phyloP scores from a whole-genome alignment of 106 monocot species.

The Dendrobium nobile region DNA sequence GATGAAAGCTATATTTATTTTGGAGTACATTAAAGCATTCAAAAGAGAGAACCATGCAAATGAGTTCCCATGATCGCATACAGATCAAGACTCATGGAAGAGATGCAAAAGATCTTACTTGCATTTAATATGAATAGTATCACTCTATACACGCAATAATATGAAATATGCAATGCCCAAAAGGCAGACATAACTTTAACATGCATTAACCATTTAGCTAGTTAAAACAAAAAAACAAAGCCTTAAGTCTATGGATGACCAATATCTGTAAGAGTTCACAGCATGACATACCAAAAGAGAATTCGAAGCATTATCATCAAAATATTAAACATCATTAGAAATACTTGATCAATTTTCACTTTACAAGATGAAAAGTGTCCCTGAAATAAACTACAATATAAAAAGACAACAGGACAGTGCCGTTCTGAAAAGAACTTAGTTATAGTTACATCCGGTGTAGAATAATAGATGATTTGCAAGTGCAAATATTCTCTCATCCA shows the following conservation, averaged over 20 bases:
- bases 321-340: background rate
- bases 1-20: background rate
- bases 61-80: background rate
- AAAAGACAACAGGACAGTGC: background rate
- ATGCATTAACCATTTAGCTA: background rate
- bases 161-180: background rate
- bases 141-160: background rate
- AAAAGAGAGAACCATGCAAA: background rate
- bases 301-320: background rate
- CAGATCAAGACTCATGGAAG: background rate
- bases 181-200: background rate
- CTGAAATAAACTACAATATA: background rate
- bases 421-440: background rate
- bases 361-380: background rate
- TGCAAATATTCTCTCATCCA: background rate
- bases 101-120: background rate
- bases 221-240: conserved; percentile 1
- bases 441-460: background rate
- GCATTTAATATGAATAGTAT: background rate
- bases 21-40: background rate
- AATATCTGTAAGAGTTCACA: background rate
- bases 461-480: background rate
- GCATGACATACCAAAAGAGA: background rate
- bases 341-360: background rate
- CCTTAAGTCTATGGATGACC: background rate